Conservation (phyloP, 2,329 filamentous ascomycete genomes). For the Penicillium hordei region DNA sequence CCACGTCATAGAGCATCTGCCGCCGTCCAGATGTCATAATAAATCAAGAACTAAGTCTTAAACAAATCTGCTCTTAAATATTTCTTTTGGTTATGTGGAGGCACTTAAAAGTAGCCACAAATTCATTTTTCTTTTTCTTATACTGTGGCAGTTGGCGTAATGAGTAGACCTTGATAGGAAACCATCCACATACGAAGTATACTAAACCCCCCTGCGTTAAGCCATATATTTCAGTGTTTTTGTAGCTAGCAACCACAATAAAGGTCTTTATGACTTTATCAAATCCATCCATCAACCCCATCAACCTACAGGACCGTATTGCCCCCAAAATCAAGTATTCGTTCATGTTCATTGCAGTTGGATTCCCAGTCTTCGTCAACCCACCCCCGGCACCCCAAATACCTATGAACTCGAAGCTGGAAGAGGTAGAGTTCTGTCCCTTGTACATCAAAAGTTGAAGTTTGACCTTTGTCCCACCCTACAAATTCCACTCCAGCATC, state of each 20-base stretch:
- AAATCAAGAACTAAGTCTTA: no score
- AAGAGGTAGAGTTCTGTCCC: no score
- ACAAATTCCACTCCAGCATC: neutral
- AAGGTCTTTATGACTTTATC: neutral
- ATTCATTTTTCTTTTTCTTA: neutral
- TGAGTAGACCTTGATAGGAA: neutral
- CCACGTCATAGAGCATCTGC: neutral
- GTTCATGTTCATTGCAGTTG: neutral
- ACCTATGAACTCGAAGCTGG: no score
- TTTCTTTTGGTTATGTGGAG: no score
- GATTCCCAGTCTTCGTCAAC: neutral
- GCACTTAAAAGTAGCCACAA: neutral
- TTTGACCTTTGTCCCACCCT: neutral
- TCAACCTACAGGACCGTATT: no score
- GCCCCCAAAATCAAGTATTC: neutral
- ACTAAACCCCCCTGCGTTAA: neutral
- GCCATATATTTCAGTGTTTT: neutral
- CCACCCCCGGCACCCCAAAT: no score
- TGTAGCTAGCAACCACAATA: neutral
- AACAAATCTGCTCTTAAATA: no score
- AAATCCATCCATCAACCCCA: neutral
- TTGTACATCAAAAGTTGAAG: no score
- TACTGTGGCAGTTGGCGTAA: neutral
- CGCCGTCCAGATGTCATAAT: neutral
- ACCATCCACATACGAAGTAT: no score